Base-by-base conservation (phyloP, 768 basidiomycete species). In the Sutorius australiensis region DNA sequence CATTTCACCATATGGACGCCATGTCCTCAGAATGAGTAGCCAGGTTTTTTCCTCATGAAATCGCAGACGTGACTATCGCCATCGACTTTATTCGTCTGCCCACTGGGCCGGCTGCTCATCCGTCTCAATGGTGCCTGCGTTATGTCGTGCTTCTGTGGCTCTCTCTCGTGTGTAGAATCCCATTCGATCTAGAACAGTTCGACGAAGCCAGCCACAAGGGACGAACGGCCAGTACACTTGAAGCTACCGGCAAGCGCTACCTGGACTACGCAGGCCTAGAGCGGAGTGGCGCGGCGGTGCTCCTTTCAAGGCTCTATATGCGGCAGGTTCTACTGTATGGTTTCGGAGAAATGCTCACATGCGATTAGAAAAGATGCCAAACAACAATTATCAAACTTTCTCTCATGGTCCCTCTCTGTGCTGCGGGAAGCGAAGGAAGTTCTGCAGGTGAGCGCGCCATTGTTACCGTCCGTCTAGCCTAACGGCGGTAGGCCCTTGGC, bases 1-100 rank as follows among this genome's bases (percentile, higher is more conserved):
- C 41, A 21, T 43, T 46, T 7, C 27, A 10, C 17, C 37, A 21
- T 24, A 43, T 38, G 38, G 28, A n/a, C 53, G 43, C 48, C 32
- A 24, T 57, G 53, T 60, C 57, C 52, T 65, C n/a, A 62, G 50
- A 45, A 55, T 58, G 43, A 49, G 17, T 64, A 99, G 95, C 88
- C 56, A 85, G 91, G 57, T 94, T 89, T 70, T 97, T 99, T 65
- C 95, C 95, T 38, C 95, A 98, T 65, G 87, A 92, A 63, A 79
- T 97, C 33, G 75, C 81, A 1, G 92, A 95, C 69, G 77, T 98
- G 4, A 80, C 84, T 0, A 78, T 91, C 46, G 87, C 86, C 0
- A 72, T 95, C 13, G 75, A 79, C 16, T 89, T 84, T 61, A 78
- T 91, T 61, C 72, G 75, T 32, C 61, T 75, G 33, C 74, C 73